Percentiles rank a stretch among this genome's conserved stretches.
phyloP scores from a whole-genome alignment of 257 asterid species.

The Paulownia fortunei region DNA sequence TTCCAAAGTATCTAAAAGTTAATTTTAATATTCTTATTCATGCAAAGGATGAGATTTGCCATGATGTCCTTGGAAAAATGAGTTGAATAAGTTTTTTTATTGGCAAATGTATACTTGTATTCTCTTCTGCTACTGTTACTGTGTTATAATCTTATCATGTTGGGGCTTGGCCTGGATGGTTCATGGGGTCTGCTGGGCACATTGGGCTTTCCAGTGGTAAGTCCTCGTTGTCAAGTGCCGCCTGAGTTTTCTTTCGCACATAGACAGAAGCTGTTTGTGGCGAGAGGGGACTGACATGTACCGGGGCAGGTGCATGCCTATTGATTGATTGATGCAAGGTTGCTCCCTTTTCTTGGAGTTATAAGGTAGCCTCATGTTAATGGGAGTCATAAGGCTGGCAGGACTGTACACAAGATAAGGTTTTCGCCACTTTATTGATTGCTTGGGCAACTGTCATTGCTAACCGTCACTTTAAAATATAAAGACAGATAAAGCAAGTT shows the following conservation, averaged over 20 bases:
- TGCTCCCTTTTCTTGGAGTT: background rate
- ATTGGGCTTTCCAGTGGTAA: background rate
- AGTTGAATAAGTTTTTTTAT: background rate
- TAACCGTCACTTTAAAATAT: background rate
- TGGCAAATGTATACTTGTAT: background rate
- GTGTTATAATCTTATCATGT: background rate
- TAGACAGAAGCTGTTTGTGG: background rate
- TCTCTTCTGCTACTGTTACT: background rate
- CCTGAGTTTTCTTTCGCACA: background rate
- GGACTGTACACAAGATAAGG: background rate
- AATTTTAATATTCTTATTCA: too few species aligned
- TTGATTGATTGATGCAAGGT: background rate
- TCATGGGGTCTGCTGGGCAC: background rate
- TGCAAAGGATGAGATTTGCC: background rate
- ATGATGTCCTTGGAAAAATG: background rate
- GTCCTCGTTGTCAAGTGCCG: background rate
- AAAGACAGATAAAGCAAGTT: background rate
- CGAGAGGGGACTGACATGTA: background rate
- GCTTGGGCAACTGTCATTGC: background rate
- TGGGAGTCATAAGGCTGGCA: background rate
- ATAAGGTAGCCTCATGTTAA: background rate
- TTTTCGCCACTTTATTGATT: background rate
- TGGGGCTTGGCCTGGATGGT: background rate
- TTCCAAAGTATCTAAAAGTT: too few species aligned
- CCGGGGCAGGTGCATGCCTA: background rate